Base-by-base conservation (phyloP, 1,284 basidiomycete species). In the Lentinus polychrous region DNA sequence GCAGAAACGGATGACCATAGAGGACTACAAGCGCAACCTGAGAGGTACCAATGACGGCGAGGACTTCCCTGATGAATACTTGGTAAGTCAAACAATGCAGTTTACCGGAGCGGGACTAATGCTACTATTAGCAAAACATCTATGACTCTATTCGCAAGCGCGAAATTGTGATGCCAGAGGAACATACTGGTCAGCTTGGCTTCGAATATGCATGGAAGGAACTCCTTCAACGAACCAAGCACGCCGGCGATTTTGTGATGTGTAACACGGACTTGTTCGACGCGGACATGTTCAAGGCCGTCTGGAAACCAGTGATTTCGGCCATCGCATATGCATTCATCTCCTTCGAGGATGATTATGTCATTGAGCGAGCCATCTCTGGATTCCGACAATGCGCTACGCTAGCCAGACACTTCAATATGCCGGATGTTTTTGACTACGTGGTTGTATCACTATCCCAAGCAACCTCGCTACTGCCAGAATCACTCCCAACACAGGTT, bases 141-240 rank as follows among this genome's bases (percentile, higher is more conserved):
- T 99, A 95, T 60, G 94, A 98, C 55, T 92, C 88, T 3, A 95
- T 99, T 60, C 83, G 91, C 42, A 94, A 91, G 66, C 77, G 84
- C 41, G 96, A 99, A 70, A 98, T 99, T 53, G 81, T 99, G 44
- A 90, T 99, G 83, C 95, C 96, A 0, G 94, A 99, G 67, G 96
- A 99, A 62, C 96, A 99, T 61, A 89, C 85, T 3, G 96, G 96
- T 1, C 92, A 94, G 65, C 79, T 96, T 34, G 96, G 96, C 1
- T 99, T 99, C 63, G 96, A 99, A 60, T 98, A 96, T 63, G 92
- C 95, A 5, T 99, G 96, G 96, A 98, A 98, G 66, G 93, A 96
- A 58, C 73, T 99, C 23, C 76, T 98, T 43, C 70, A 85, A 42
- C 81, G 94, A 33, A 85, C 94, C 39, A 78, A 89, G 37, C 81